Percentiles rank a stretch among this genome's conserved stretches.
Evolutionary conservation across 257 asterid species (phyloP).

Genomic region (Pogostemon cablin): DNA sequence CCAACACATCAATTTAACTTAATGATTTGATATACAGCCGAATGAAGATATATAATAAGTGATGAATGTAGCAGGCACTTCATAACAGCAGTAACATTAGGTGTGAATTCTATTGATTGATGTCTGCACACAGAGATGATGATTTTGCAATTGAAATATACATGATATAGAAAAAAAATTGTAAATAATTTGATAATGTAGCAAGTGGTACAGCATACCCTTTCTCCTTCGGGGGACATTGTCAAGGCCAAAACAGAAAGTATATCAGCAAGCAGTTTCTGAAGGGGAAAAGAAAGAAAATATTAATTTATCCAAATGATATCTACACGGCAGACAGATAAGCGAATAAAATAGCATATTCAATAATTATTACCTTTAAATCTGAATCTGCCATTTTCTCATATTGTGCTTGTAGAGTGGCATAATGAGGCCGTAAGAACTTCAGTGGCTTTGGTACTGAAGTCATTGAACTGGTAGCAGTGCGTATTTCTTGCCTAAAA

Average conservation of each 20-base stretch:
- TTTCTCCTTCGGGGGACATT: slow-evolving; percentile 97
- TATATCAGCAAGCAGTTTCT: slow-evolving; percentile 90
- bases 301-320: not conserved
- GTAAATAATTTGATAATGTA: slow-evolving; percentile 1
- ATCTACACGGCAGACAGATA: not conserved
- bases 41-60: not conserved
- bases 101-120: too few relatives aligned
- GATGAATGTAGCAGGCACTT: slow-evolving; percentile 2
- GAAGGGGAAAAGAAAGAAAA: slow-evolving; percentile 25
- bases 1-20: not conserved
- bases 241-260: slow-evolving; percentile 97
- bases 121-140: slow-evolving; percentile 8
- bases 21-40: slow-evolving; percentile 6
- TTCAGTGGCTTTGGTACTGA: slow-evolving; percentile 96
- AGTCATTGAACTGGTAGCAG: slow-evolving; percentile 97
- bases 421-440: slow-evolving; percentile 96
- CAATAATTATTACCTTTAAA: slow-evolving; percentile 58
- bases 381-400: slow-evolving; percentile 73
- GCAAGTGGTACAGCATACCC: slow-evolving; percentile 50
- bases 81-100: not conserved
- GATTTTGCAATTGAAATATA: not conserved
- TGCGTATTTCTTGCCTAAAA: slow-evolving; percentile 85
- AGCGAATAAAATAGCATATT: slow-evolving; percentile 22
- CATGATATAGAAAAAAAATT: slow-evolving; percentile 8
- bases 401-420: slow-evolving; percentile 70